Conservation (phyloP, 805 yeast genomes). For the Clavispora asparagi region DNA sequence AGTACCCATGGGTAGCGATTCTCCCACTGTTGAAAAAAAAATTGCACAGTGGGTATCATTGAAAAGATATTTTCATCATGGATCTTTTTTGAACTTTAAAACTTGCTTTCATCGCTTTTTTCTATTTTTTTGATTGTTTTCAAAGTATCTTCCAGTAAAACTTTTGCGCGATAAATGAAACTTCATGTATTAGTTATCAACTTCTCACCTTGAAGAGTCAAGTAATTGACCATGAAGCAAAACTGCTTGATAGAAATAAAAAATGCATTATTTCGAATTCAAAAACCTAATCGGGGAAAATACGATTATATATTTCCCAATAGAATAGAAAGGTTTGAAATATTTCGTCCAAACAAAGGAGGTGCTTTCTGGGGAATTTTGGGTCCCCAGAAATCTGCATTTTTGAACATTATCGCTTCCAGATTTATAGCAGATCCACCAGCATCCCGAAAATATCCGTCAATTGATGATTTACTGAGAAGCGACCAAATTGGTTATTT, state of each 20-base stretch:
- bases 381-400: conserved; percentile 46
- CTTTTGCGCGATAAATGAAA: background rate
- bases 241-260: conserved; percentile 16
- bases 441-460: conserved; percentile 51
- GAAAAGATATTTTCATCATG: background rate
- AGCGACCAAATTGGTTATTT: conserved; percentile 29
- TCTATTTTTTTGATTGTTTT: background rate
- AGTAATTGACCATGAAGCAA: background rate
- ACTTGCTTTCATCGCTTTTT: background rate
- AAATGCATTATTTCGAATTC: conserved; percentile 20
- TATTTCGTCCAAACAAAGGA: conserved; percentile 9
- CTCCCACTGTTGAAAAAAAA: background rate
- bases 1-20: too few species aligned
- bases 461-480: conserved; percentile 22
- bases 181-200: background rate
- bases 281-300: background rate
- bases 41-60: background rate
- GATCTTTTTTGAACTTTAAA: background rate
- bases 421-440: conserved; percentile 50
- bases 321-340: conserved; percentile 22
- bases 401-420: conserved; percentile 55
- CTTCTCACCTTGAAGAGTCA: background rate
- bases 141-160: background rate
- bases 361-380: conserved; percentile 27
- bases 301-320: conserved; percentile 17